Evolutionary conservation across 495 filamentous ascomycete genomes (phyloP), one percentile per base, ranked within the genome.

Genomic region (Penicillium nucicola): DNA sequence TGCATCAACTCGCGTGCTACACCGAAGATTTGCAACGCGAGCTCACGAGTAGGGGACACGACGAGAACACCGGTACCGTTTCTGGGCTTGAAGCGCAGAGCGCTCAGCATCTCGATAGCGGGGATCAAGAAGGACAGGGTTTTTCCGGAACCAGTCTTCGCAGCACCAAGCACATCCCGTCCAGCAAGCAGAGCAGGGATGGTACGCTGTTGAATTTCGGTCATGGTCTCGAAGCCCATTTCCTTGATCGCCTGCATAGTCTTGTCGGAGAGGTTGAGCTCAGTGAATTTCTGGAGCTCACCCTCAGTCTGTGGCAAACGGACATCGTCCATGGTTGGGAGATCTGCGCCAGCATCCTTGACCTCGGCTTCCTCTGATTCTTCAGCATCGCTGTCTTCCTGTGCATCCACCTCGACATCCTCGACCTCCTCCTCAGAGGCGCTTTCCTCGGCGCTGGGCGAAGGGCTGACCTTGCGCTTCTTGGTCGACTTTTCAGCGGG

Each of bases 61-160:
- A 96, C 81, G 40, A 95, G 85, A 40, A 86, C 89, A 50, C 92
- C 91, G 42, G 89, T 92, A 58, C 78, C 85, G 57, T 87, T 88
- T 57, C 87, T 67, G 4, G 87, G 85, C 67, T 95, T 95, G 78
- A 96, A 97, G 43, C 86, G 83, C 58, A 98, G 74, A 0, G 91
- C 87, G 64, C 82, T 84, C 33, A 98, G 80, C 88, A 97, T 96
- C 74, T 98, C 93, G 17, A 97, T 78, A 0, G 90, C 91, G 19
- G 93, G 93, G 31, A 97, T 95, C 57, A 98, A 73, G 71, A 98
- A 98, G 14, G 92, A 85, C 38, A 98, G 68, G 1, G 93, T 98
- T 77, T 98, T 98, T 60, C 93, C 93, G 13, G 88, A 92, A 8
- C 93, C 93, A 0, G 93, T 98, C 77, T 98, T 97, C 32, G 93